A percentile compares a stretch with the other conserved stretches of the same genome.
These are phyloP conservation scores for Hansenula sp. DNA, from an alignment of 1,139 yeast genomes.

Conservation along the genomic window DNA sequence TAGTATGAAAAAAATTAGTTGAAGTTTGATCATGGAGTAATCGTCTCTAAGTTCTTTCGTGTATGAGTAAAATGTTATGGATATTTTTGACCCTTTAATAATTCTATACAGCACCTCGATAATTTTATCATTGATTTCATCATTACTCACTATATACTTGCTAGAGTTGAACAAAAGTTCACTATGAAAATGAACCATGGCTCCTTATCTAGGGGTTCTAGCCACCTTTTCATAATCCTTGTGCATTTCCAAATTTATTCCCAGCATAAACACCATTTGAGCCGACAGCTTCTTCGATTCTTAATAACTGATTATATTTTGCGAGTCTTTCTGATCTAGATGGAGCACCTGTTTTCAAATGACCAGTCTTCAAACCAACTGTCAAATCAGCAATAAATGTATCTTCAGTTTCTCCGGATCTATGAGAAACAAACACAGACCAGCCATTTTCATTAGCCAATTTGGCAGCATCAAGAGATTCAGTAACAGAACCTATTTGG, in stretches of 20 bases:
- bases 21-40: no score
- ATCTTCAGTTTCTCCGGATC: slow-evolving; percentile 91
- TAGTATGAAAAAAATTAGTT: no score
- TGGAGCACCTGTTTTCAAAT: slow-evolving; percentile 90
- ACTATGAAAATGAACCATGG: no score
- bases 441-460: slow-evolving; percentile 75
- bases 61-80: no score
- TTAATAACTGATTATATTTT: slow-evolving; percentile 71
- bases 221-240: no score
- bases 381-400: slow-evolving; percentile 81
- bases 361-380: slow-evolving; percentile 83
- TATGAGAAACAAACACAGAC: slow-evolving; percentile 88
- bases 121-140: no score
- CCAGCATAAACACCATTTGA: slow-evolving; percentile 82
- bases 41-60: no score
- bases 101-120: no score
- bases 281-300: slow-evolving; percentile 86
- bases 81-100: no score
- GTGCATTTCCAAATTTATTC: slow-evolving; percentile 38
- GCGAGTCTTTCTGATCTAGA: slow-evolving; percentile 91
- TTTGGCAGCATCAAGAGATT: slow-evolving; percentile 75
- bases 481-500: slow-evolving; percentile 75
- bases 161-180: no score
- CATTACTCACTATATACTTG: no score
- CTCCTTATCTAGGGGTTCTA: no score